Base-by-base conservation (phyloP, 2,329 filamentous ascomycete genomes). In the Colletotrichum sp. region DNA sequence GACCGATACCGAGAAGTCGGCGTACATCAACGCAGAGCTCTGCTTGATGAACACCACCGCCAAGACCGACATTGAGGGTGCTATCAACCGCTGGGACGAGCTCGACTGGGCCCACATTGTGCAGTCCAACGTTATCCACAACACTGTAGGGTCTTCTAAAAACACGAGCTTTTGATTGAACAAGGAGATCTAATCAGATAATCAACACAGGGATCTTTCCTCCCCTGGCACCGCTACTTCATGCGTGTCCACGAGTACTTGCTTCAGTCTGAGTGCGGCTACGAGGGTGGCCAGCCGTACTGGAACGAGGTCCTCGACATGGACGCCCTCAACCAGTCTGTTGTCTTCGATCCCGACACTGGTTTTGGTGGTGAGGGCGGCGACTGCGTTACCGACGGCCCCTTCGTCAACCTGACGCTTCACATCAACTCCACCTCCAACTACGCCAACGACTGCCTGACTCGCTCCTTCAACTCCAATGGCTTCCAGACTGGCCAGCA, bases 161-260 rank as follows among this genome's bases (percentile, higher is more conserved):
- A 30, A 34, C 8, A 12, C 6, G 48, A 12, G 13, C 3, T 18
- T 9, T 48, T 6, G 44, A 24, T 22, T 8, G 28, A 28, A 32
- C 15, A 6, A 64, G 34, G 12, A 36, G 13, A 34, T n/a, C 7
- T 44, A 16, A 48, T 36, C 34, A 18, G 30, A 48, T n/a, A 62
- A 62, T 22, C 24, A 64, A 39, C 32, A 18, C 34, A 80, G 77
- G 81, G 80, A 24, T 72, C 77, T 2, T 84, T 84, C 70, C 79
- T 83, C 7, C 82, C 82, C 7, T 84, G 79, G 74, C 82, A 83
- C 67, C 75, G 82, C 18, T 77, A 80, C n/a, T 76, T 81, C 48
- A 73, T 83, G 77, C 64, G 77, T n/a, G 79, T 81, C 9, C 81
- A 83, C 60, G 82, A 83, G 72, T 69, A 48, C 7, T 74, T 79